phyloP scores from a whole-genome alignment of 2,329 filamentous ascomycete species.

The Arthrobotrys entomopaga region DNA sequence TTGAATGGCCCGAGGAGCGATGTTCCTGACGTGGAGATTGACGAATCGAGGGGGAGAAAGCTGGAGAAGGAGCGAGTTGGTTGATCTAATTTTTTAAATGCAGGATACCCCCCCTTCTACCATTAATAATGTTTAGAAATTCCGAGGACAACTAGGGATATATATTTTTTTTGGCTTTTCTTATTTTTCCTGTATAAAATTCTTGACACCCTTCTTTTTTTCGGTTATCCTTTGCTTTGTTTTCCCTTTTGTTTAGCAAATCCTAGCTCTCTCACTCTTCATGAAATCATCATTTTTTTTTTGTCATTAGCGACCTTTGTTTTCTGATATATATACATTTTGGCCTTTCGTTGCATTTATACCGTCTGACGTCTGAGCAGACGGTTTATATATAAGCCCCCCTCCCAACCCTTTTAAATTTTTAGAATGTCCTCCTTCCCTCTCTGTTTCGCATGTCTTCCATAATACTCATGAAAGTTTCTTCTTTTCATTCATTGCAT shows the following conservation, averaged over 20 bases:
- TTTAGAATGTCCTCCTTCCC: too few species aligned
- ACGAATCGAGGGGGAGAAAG: conserved; percentile 39
- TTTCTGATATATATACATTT: conserved; percentile 3
- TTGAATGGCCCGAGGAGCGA: conserved; percentile 6
- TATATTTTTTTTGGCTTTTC: conserved; percentile 1
- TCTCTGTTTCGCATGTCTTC: too few species aligned
- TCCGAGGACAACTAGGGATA: too few species aligned
- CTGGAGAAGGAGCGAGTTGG: conserved; percentile 35
- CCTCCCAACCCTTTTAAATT: too few species aligned
- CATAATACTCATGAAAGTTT: too few species aligned
- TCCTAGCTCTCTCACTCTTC: not conserved
- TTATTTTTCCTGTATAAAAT: not conserved
- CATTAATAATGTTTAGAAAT: too few species aligned
- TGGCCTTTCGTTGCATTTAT: too few species aligned
- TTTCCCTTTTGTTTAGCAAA: not conserved
- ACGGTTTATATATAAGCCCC: too few species aligned
- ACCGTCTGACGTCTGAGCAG: too few species aligned
- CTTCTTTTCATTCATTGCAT: too few species aligned
- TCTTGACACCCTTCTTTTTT: conserved; percentile 4
- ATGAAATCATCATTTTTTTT: conserved; percentile 6
- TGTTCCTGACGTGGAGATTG: conserved; percentile 37
- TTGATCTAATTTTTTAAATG: not conserved
- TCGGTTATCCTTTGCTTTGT: too few species aligned
- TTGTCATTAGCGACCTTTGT: not conserved
- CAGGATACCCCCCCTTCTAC: not conserved